A percentile compares a stretch with the other conserved stretches of the same genome.
Conservation (phyloP, 345 rosid genomes). For the Aegle marmelos region DNA sequence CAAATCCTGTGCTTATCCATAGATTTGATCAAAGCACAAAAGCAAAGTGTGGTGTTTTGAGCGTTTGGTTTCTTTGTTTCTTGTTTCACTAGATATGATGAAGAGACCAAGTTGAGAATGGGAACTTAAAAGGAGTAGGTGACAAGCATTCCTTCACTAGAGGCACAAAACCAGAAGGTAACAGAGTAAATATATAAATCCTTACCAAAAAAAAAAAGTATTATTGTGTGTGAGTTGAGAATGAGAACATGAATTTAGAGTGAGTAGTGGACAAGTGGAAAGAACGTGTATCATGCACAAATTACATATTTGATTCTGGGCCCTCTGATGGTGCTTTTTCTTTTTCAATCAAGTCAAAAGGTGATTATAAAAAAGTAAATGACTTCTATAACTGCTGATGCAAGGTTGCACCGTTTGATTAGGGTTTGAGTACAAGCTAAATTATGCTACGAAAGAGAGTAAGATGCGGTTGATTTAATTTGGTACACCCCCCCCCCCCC, state of each 20-base stretch:
- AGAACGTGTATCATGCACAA: neutral
- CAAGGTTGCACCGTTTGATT: neutral
- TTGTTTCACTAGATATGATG: neutral
- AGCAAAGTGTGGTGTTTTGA: neutral
- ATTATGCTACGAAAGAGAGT: too few species aligned
- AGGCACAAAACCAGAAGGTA: slow-evolving; percentile 13
- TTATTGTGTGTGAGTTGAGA: neutral
- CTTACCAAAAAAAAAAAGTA: slow-evolving; percentile 7
- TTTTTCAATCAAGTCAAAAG: neutral
- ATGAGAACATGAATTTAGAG: neutral
- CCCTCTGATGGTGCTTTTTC: neutral
- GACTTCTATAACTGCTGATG: neutral
- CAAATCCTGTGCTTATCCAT: slow-evolving; percentile 39
- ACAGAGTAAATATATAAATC: neutral
- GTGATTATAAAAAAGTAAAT: neutral
- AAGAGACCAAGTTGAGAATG: slow-evolving; percentile 10
- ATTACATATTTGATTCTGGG: neutral
- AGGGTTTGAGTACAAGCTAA: neutral
- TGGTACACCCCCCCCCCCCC: too few species aligned
- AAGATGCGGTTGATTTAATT: neutral
- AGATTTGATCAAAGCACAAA: neutral
- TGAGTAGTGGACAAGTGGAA: neutral
- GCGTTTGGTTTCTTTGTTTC: neutral
- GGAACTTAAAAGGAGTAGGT: slow-evolving; percentile 17
- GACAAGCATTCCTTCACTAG: slow-evolving; percentile 11